A percentile compares a stretch with the other conserved stretches of the same genome.
Conservation (phyloP, 108 stramenopile genomes). For the Pseudonitzschia multiseries region DNA sequence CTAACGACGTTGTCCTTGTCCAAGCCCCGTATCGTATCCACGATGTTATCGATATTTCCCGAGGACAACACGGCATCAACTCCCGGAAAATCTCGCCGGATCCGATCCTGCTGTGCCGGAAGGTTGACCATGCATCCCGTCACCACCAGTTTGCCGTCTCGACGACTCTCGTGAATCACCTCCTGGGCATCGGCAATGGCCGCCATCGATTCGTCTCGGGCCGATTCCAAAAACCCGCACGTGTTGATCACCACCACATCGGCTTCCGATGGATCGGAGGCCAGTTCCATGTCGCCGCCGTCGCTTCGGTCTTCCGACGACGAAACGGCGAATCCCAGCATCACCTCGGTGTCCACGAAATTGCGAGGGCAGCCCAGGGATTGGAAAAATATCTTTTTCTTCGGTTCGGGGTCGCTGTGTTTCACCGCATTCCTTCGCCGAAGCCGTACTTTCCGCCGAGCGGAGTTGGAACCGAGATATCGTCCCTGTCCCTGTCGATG, state of each 20-base stretch:
- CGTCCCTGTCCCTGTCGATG: neutral
- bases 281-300: constrained; percentile 24
- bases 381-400: constrained; percentile 45
- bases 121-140: constrained; percentile 57
- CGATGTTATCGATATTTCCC: constrained; percentile 41
- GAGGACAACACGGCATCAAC: constrained; percentile 43
- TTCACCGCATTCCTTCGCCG: neutral
- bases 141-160: constrained; percentile 34
- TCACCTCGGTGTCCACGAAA: constrained; percentile 55
- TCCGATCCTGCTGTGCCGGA: constrained; percentile 32
- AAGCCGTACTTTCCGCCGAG: neutral
- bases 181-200: constrained; percentile 26
- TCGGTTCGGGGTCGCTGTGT: neutral
- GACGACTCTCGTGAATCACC: constrained; percentile 9
- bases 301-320: neutral
- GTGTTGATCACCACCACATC: constrained; percentile 49
- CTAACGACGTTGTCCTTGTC: constrained; percentile 1
- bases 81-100: constrained; percentile 35
- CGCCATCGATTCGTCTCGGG: constrained; percentile 38
- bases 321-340: constrained; percentile 36
- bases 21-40: constrained; percentile 32
- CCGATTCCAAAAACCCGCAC: constrained; percentile 49
- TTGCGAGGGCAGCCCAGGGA: constrained; percentile 52
- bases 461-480: neutral
- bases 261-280: constrained; percentile 24